Conservation (phyloP, 1,284 basidiomycete species). For the Wallemia hederae region DNA sequence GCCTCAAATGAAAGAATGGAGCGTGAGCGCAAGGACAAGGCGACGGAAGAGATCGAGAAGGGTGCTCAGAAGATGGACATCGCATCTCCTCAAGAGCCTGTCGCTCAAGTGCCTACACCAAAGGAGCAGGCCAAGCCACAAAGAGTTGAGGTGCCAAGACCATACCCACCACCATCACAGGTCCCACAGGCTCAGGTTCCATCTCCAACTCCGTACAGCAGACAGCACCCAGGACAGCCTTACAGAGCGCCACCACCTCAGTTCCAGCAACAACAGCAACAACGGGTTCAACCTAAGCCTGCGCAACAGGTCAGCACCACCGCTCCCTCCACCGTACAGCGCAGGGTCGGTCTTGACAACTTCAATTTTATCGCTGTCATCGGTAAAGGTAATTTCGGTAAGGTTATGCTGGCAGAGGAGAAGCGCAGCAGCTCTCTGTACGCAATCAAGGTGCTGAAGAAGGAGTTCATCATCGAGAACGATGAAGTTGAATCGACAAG, state of each 20-base stretch:
- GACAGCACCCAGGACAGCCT: slow-evolving; percentile 4
- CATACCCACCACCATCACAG: slow-evolving; percentile 10
- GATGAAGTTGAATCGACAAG: slow-evolving; percentile 99
- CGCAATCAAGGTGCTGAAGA: slow-evolving; percentile 99
- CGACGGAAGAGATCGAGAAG: not conserved
- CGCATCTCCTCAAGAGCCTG: slow-evolving; percentile 3
- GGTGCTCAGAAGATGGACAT: not conserved
- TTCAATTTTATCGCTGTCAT: slow-evolving; percentile 98
- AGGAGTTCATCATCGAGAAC: slow-evolving; percentile 99
- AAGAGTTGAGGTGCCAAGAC: slow-evolving; percentile 3
- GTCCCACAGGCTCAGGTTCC: slow-evolving; percentile 6
- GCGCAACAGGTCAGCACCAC: slow-evolving; percentile 6
- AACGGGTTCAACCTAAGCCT: slow-evolving; percentile 4
- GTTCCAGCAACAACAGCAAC: slow-evolving; percentile 5
- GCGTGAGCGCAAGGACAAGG: not conserved
- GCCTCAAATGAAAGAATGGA: not conserved
- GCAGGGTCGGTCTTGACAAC: slow-evolving; percentile 86
- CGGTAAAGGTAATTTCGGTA: slow-evolving; percentile 98
- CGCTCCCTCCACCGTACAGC: slow-evolving; percentile 19
- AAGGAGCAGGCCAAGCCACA: slow-evolving; percentile 7
- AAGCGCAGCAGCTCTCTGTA: slow-evolving; percentile 65
- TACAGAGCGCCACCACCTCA: slow-evolving; percentile 3
- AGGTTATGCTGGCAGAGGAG: slow-evolving; percentile 99
- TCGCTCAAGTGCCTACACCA: slow-evolving; percentile 11
- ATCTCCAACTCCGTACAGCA: slow-evolving; percentile 8